A percentile compares a stretch with the other conserved stretches of the same genome.
These are phyloP conservation scores for Cladophialophora immunda DNA, from an alignment of 2,329 filamentous ascomycete genomes.

Conservation along the genomic window DNA sequence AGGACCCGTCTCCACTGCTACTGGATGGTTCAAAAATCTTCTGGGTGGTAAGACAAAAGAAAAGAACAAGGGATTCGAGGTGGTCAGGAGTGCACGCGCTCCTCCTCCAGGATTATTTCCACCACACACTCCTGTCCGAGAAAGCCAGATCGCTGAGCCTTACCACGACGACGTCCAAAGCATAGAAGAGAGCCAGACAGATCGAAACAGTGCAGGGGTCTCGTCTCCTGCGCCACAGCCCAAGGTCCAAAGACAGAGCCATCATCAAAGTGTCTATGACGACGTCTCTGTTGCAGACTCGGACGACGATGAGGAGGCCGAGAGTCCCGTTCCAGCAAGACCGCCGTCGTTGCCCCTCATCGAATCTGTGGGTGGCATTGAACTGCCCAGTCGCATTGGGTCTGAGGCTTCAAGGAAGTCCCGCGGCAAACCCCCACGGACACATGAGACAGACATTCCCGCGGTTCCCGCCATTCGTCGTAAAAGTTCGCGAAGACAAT, in stretches of 20 bases:
- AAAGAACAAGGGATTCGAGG: slow-evolving; percentile 95
- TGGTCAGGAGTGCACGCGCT: slow-evolving; percentile 88
- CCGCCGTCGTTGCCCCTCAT: slow-evolving; percentile 69
- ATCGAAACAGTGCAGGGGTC: slow-evolving; percentile 21
- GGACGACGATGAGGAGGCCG: slow-evolving; percentile 31
- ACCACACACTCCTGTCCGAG: slow-evolving; percentile 47
- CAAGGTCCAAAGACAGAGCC: slow-evolving; percentile 8
- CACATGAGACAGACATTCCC: slow-evolving; percentile 47
- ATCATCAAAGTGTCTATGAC: slow-evolving; percentile 26
- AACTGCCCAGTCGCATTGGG: slow-evolving; percentile 69
- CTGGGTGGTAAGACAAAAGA: slow-evolving; percentile 89
- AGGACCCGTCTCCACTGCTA: slow-evolving; percentile 85
- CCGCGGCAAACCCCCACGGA: slow-evolving; percentile 24
- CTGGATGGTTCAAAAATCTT: slow-evolving; percentile 84
- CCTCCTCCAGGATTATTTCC: slow-evolving; percentile 73
- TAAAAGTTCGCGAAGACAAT: slow-evolving; percentile 75
- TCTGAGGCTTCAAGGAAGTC: slow-evolving; percentile 56
- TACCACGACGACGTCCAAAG: slow-evolving; percentile 64
- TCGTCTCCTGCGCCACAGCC: slow-evolving; percentile 24
- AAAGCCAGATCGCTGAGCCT: slow-evolving; percentile 68
- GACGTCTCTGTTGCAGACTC: slow-evolving; percentile 25
- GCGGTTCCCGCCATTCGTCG: slow-evolving; percentile 66
- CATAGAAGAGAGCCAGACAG: slow-evolving; percentile 33
- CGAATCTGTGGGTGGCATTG: slow-evolving; percentile 67
- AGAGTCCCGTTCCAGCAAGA: slow-evolving; percentile 50